Evolutionary conservation across 2,329 filamentous ascomycete species (phyloP).

Genomic region (Fonsecaea multimorphosa): DNA sequence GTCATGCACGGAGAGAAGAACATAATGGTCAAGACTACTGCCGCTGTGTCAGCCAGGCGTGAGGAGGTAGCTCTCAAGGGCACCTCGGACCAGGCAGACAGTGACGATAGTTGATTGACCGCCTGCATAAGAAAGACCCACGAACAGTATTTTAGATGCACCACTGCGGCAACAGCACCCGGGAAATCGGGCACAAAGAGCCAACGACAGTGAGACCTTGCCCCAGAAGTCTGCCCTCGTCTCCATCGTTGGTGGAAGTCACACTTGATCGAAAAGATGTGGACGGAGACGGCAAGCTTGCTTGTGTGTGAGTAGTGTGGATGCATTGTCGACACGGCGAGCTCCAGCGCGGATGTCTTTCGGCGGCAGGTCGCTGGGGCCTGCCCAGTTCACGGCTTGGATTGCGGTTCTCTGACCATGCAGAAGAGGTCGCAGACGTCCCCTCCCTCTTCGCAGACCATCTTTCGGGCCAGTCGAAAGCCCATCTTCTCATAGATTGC

Average conservation of each 20-base stretch:
- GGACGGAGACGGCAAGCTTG: neutral
- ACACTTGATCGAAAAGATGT: neutral
- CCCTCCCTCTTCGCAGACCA: slow-evolving; percentile 68
- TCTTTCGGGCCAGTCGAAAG: slow-evolving; percentile 68
- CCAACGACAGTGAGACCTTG: neutral
- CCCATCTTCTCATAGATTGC: slow-evolving; percentile 73
- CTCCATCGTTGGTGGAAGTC: neutral
- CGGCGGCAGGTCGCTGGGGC: neutral
- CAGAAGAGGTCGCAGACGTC: slow-evolving; percentile 60
- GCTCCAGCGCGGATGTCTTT: neutral
- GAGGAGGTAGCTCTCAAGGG: neutral
- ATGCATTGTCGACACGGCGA: neutral
- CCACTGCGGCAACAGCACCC: neutral
- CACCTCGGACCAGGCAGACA: neutral
- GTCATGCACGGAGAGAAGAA: neutral
- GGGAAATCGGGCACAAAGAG: neutral
- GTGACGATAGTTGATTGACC: neutral
- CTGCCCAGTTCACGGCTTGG: slow-evolving; percentile 11
- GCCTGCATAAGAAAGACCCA: neutral
- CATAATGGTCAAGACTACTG: neutral
- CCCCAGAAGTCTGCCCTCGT: neutral
- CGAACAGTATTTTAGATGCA: neutral
- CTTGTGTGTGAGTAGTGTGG: neutral
- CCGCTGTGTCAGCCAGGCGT: slow-evolving; percentile 2
- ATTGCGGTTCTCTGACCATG: slow-evolving; percentile 38